These are phyloP conservation scores for Hypocreales sp. DNA, from an alignment of 2,329 filamentous ascomycete genomes.

Conservation along the genomic window DNA sequence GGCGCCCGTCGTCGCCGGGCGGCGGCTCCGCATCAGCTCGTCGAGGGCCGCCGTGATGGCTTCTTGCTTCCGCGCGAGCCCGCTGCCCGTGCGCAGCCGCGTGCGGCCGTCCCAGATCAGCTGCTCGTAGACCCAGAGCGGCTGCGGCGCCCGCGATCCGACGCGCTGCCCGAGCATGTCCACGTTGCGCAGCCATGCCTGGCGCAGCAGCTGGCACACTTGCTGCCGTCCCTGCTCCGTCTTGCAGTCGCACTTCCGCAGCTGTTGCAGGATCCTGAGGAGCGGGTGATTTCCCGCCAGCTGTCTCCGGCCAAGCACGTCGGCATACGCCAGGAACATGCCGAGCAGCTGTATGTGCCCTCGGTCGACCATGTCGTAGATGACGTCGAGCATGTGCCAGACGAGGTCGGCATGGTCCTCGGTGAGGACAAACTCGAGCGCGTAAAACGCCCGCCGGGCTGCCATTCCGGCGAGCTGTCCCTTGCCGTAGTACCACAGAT, in stretches of 20 bases:
- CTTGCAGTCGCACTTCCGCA: slow-evolving; percentile 15
- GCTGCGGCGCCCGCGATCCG: slow-evolving; percentile 11
- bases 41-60: slow-evolving; percentile 16
- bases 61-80: slow-evolving; percentile 11
- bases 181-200: slow-evolving; percentile 21
- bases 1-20: slow-evolving; percentile 3
- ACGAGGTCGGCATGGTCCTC: slow-evolving; percentile 21
- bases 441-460: slow-evolving; percentile 18
- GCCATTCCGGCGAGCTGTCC: slow-evolving; percentile 20
- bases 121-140: slow-evolving; percentile 22
- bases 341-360: slow-evolving; percentile 17
- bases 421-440: slow-evolving; percentile 19
- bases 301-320: slow-evolving; percentile 11
- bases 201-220: slow-evolving; percentile 16
- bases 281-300: slow-evolving; percentile 18
- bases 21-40: slow-evolving; percentile 7
- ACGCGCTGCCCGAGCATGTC: slow-evolving; percentile 16
- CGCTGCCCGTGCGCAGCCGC: slow-evolving; percentile 15
- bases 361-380: slow-evolving; percentile 20
- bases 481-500: slow-evolving; percentile 19
- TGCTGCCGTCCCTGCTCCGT: slow-evolving; percentile 14
- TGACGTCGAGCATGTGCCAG: slow-evolving; percentile 22
- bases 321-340: slow-evolving; percentile 18
- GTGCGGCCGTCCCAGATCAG: slow-evolving; percentile 22
- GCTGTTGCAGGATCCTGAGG: slow-evolving; percentile 15